These are phyloP conservation scores for Globisporangium cederbergense DNA, from an alignment of 352 stramenopile species.

Conservation along the genomic window DNA sequence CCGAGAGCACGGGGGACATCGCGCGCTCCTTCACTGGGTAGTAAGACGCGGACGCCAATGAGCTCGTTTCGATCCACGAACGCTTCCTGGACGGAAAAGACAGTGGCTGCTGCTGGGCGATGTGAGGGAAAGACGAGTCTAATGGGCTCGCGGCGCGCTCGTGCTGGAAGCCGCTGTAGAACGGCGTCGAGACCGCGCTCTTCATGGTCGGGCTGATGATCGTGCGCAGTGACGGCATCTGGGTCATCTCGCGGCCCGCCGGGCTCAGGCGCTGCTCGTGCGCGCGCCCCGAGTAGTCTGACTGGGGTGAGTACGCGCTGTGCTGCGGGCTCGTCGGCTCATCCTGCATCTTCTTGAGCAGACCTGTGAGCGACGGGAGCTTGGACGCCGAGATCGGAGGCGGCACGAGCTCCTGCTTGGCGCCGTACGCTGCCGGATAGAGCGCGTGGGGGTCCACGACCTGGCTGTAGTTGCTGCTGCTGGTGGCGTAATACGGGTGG, in stretches of 20 bases:
- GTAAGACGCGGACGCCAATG: neutral
- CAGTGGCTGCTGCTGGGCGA: conserved; percentile 1
- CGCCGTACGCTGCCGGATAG: conserved; percentile 8
- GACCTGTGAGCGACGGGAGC: conserved; percentile 57
- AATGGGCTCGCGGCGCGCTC: conserved; percentile 1
- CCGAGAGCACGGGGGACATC: conserved; percentile 15
- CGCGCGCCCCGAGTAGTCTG: conserved; percentile 1
- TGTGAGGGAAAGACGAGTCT: conserved; percentile 1
- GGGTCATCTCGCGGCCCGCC: conserved; percentile 20
- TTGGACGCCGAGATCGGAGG: conserved; percentile 31
- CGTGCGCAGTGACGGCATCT: conserved; percentile 47
- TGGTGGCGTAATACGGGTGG: conserved; percentile 25
- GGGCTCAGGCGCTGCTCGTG: conserved; percentile 25
- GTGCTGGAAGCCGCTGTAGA: conserved; percentile 21
- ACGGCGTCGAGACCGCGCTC: conserved; percentile 1
- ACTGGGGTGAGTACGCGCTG: conserved; percentile 7
- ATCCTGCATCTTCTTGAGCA: conserved; percentile 66
- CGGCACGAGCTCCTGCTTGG: conserved; percentile 18
- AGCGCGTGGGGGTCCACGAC: conserved; percentile 7
- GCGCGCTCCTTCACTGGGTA: conserved; percentile 18
- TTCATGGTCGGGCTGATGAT: conserved; percentile 51
- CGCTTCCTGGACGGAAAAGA: conserved; percentile 11
- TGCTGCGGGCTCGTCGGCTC: conserved; percentile 18
- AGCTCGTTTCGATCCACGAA: conserved; percentile 13
- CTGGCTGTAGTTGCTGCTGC: conserved; percentile 1